These are phyloP conservation scores for Rhizopogon vesiculosus DNA, from an alignment of 768 basidiomycete species.

Conservation along the genomic window DNA sequence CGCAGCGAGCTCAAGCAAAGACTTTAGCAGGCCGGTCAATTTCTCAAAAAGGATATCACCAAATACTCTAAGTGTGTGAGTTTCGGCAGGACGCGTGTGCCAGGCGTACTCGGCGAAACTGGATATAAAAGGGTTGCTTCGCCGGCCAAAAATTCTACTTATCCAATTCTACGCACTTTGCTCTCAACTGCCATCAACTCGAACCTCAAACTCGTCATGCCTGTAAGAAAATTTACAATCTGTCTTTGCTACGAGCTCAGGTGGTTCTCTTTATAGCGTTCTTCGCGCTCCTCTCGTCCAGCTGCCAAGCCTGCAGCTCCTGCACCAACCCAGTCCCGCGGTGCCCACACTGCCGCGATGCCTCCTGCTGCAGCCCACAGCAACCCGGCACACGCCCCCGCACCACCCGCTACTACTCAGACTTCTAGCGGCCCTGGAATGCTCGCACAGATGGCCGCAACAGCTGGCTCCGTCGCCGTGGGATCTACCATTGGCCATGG, in stretches of 20 bases:
- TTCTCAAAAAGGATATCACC: conserved; percentile 1
- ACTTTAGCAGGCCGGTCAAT: neutral
- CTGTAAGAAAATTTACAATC: conserved; percentile 34
- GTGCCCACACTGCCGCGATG: conserved; percentile 47
- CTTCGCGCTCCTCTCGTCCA: conserved; percentile 69
- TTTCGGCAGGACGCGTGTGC: conserved; percentile 10
- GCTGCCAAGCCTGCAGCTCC: conserved; percentile 51
- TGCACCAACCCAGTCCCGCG: conserved; percentile 38
- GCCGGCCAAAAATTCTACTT: conserved; percentile 12
- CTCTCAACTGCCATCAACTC: conserved; percentile 10
- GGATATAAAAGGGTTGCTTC: conserved; percentile 16
- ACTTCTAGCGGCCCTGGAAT: conserved; percentile 58
- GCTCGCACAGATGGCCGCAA: conserved; percentile 82
- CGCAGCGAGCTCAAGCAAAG: neutral
- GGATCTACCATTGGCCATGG: conserved; percentile 89
- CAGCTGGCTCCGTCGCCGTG: conserved; percentile 85
- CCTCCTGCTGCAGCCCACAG: conserved; percentile 36
- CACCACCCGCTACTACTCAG: conserved; percentile 35
- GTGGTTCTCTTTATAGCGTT: conserved; percentile 44
- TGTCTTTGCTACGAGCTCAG: neutral
- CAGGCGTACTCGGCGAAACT: neutral
- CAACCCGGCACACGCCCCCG: conserved; percentile 38
- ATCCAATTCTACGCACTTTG: conserved; percentile 5
- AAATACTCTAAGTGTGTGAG: neutral
- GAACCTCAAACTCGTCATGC: conserved; percentile 30